Base-by-base conservation (phyloP, 106 monocot genomes). In the Acanthochlamys bracteata region DNA sequence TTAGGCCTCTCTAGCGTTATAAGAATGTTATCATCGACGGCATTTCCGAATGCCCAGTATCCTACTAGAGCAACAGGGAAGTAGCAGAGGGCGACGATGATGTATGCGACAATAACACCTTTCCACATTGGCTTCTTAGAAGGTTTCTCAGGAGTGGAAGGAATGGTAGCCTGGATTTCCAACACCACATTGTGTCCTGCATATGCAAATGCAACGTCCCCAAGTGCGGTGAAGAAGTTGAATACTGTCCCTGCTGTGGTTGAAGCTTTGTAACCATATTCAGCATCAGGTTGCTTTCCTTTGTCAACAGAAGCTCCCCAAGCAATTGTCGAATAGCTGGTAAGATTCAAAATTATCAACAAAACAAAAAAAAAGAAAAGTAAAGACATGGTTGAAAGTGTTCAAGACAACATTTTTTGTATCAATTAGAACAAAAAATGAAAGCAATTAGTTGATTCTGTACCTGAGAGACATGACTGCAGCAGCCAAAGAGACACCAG, bases 71-170 rank as follows among this genome's bases (percentile, higher is more conserved):
- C 68, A 25, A 76, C 84, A 0, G 84, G 79, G 61, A 84, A 84
- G 65, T 84, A 84, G 72, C 84, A 84, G 25, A 80, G 2, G 25
- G 79, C 84, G 13, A 84, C 84, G 6, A 84, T 21, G 42, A 80
- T 67, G 55, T 84, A 84, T 27, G 84, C 84, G 7, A 84, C 68
- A 7, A 84, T 33, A 57, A 84, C 84, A 14, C 84, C 84, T 20
- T 64, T 77, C 84, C 79, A 80, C 84, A 84, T 84, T 6, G 83
- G 83, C 43, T 75, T 79, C 71, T 75, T 83, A 1, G 83, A 83
- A 1, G 78, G 83, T 24, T 72, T 76, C 51, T 83, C 79, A 8
- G 83, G 72, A 4, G 75, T 79, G 16, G 83, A 83, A 60, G 83
- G 83, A 45, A 83, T 79, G 2, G 79, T 83, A 2, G 83, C 83